phyloP scores from a whole-genome alignment of 495 filamentous ascomycete species.

The Podospora didyma region DNA sequence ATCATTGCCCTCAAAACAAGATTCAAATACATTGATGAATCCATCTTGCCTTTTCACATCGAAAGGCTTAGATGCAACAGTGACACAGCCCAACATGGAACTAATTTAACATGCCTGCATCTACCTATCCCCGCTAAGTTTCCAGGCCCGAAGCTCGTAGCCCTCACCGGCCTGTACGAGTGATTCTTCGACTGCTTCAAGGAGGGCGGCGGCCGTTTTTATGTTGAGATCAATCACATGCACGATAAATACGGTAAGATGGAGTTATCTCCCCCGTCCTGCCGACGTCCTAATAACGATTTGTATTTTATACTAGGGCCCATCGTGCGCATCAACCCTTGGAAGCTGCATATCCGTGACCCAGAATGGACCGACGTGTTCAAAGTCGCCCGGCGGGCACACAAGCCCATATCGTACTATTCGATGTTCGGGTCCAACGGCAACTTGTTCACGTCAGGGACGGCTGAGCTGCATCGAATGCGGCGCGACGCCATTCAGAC shows the following conservation, averaged over 20 bases:
- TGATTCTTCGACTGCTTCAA: conserved; percentile 30
- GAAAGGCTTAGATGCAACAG: no score
- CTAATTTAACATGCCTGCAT: conserved; percentile 44
- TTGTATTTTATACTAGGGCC: conserved; percentile 30
- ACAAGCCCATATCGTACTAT: conserved; percentile 37
- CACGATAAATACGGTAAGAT: conserved; percentile 2
- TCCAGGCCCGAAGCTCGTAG: conserved; percentile 50
- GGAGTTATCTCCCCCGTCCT: background rate
- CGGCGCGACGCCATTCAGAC: conserved; percentile 28
- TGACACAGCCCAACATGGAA: no score
- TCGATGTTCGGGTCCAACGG: conserved; percentile 25
- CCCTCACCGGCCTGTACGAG: conserved; percentile 44
- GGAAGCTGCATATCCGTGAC: conserved; percentile 37
- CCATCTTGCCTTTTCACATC: no score
- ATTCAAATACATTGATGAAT: no score
- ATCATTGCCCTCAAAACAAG: no score
- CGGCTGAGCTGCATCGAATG: conserved; percentile 29
- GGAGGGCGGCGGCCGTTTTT: conserved; percentile 2
- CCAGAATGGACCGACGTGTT: conserved; percentile 27
- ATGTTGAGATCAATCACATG: conserved; percentile 2
- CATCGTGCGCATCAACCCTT: conserved; percentile 52
- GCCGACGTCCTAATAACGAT: background rate
- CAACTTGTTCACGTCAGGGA: conserved; percentile 26
- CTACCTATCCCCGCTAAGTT: conserved; percentile 47
- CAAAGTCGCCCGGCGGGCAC: conserved; percentile 24